phyloP scores from a whole-genome alignment of 1,139 yeast species.

The Yamadazyma sp. region DNA sequence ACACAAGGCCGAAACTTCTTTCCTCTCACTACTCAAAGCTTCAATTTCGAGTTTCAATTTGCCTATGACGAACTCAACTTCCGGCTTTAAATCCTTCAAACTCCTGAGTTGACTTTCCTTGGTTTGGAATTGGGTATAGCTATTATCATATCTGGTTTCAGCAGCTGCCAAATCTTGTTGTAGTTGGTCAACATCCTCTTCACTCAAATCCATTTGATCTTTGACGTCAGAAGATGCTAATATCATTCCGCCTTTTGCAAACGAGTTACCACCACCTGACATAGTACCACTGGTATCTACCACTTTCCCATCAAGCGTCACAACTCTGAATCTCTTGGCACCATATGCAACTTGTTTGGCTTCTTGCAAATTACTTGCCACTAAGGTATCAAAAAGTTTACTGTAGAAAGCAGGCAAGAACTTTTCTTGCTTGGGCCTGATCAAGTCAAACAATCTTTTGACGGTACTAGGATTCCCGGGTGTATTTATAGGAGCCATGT shows the following conservation, averaged over 20 bases:
- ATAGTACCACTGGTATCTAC: constrained; percentile 96
- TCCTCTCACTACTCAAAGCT: constrained; percentile 49
- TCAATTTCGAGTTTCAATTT: constrained; percentile 66
- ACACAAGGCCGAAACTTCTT: constrained; percentile 38
- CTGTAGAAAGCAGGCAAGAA: constrained; percentile 90
- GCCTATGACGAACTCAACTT: constrained; percentile 62
- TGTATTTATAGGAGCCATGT: constrained; percentile 60
- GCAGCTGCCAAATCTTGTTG: constrained; percentile 52
- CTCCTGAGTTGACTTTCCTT: constrained; percentile 61
- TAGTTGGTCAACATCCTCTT: constrained; percentile 58
- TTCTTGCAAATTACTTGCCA: constrained; percentile 72
- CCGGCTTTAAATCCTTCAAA: constrained; percentile 67
- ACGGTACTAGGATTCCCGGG: constrained; percentile 67
- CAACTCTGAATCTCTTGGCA: constrained; percentile 76
- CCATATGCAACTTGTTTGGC: constrained; percentile 93
- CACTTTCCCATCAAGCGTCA: constrained; percentile 86
- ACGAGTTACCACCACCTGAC: constrained; percentile 90
- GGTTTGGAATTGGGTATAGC: constrained; percentile 53
- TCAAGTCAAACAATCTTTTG: constrained; percentile 82
- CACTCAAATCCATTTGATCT: constrained; percentile 35
- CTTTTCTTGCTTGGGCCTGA: constrained; percentile 61
- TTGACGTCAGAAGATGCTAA: constrained; percentile 28
- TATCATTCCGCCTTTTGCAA: constrained; percentile 66
- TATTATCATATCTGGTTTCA: constrained; percentile 57
- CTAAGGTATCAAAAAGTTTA: constrained; percentile 82